phyloP scores from a whole-genome alignment of 2,329 filamentous ascomycete genomes.

The Diaporthe sp. region DNA sequence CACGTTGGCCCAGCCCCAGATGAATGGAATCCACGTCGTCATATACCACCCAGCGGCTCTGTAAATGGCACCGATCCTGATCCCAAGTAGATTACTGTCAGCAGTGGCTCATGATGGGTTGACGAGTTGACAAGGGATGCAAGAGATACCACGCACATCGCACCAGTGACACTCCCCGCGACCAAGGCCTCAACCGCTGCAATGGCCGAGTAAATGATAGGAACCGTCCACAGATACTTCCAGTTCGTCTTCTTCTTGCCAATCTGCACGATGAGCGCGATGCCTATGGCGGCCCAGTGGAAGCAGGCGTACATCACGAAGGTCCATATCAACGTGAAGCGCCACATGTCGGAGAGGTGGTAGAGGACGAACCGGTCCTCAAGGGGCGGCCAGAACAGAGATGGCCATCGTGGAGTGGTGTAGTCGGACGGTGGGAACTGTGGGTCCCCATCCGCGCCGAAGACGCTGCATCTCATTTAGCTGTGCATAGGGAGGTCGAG shows the following conservation, averaged over 20 bases:
- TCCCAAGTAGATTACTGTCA: conserved; percentile 34
- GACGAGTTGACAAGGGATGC: not conserved
- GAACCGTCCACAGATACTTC: conserved; percentile 78
- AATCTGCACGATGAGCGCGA: conserved; percentile 80
- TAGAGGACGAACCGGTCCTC: conserved; percentile 73
- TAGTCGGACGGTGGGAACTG: conserved; percentile 67
- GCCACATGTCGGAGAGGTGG: conserved; percentile 82
- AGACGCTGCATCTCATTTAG: conserved; percentile 33
- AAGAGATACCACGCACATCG: conserved; percentile 72
- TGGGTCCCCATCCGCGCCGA: conserved; percentile 30
- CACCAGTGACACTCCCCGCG: conserved; percentile 83
- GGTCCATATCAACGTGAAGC: conserved; percentile 90
- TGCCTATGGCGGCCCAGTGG: conserved; percentile 78
- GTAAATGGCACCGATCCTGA: conserved; percentile 83
- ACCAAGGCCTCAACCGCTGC: conserved; percentile 83
- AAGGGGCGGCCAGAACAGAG: conserved; percentile 80
- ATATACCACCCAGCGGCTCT: conserved; percentile 86
- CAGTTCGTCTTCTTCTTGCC: conserved; percentile 65
- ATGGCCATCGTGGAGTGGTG: conserved; percentile 79
- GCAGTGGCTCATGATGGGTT: not conserved
- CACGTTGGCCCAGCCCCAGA: conserved; percentile 89
- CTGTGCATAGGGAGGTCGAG: no score
- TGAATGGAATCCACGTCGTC: conserved; percentile 94
- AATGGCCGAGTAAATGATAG: conserved; percentile 77
- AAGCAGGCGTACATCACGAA: conserved; percentile 82